Conservation (phyloP, 2,329 filamentous ascomycete genomes). For the Escovopsis sp. region DNA sequence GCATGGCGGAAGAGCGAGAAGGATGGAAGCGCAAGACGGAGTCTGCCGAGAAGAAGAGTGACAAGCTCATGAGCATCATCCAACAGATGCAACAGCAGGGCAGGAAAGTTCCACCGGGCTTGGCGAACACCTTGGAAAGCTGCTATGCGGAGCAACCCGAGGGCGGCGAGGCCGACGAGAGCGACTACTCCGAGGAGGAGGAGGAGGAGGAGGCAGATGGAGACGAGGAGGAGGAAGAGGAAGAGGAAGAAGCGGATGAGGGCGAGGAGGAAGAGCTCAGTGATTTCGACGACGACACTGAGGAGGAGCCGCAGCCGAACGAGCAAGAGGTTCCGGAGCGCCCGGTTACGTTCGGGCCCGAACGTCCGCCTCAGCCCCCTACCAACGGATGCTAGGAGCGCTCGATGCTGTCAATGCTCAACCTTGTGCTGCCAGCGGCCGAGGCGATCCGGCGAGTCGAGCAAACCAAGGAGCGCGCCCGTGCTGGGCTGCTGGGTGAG, state of each 20-base stretch:
- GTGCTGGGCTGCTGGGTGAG: background rate
- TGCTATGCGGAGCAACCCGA: constrained; percentile 39
- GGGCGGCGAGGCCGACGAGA: constrained; percentile 39
- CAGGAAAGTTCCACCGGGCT: constrained; percentile 54
- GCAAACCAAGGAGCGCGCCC: background rate
- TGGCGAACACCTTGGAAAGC: constrained; percentile 43
- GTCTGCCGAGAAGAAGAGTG: constrained; percentile 53
- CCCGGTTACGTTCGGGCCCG: constrained; percentile 30
- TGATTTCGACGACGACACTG: constrained; percentile 48
- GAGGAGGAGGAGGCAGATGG: constrained; percentile 47
- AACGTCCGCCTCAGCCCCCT: constrained; percentile 28
- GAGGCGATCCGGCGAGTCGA: background rate
- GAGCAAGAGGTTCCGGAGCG: constrained; percentile 13
- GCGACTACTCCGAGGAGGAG: constrained; percentile 48
- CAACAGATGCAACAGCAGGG: constrained; percentile 94
- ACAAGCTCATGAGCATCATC: constrained; percentile 86
- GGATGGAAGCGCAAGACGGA: constrained; percentile 55
- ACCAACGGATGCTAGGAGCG: constrained; percentile 30
- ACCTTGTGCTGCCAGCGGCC: background rate
- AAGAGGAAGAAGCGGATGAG: constrained; percentile 29
- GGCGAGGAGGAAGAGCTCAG: constrained; percentile 34
- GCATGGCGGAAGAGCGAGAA: constrained; percentile 93
- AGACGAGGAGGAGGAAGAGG: constrained; percentile 48
- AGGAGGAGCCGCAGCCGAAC: constrained; percentile 30
- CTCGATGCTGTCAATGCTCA: constrained; percentile 6